Evolutionary conservation across 306 rosid genomes (phyloP).

Genomic region (Malus sieversii): DNA sequence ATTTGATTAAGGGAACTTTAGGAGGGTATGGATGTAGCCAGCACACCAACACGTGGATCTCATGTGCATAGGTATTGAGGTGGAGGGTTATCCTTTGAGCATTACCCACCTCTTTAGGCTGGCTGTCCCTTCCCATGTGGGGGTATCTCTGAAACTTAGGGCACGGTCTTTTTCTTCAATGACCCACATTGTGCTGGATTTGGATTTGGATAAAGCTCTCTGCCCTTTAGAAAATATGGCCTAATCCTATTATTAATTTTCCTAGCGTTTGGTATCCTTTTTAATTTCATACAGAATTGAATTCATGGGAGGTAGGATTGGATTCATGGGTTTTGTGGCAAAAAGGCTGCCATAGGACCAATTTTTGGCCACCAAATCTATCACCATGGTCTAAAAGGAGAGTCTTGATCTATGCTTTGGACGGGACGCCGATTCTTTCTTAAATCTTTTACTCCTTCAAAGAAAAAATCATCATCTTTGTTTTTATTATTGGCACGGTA

Average conservation of each 20-base stretch:
- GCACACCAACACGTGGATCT: constrained; percentile 46
- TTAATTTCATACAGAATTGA: no score
- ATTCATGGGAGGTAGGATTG: no score
- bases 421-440: no score
- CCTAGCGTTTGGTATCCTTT: background rate
- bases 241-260: constrained; percentile 7
- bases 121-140: constrained; percentile 45
- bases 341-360: background rate
- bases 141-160: constrained; percentile 10
- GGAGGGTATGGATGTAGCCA: constrained; percentile 27
- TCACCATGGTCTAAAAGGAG: no score
- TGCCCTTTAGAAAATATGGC: background rate
- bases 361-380: no score
- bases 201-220: constrained; percentile 15
- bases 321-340: no score
- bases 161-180: constrained; percentile 1
- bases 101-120: constrained; percentile 60
- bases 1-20: constrained; percentile 3
- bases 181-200: constrained; percentile 14
- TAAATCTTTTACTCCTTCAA: no score
- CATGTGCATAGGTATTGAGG: constrained; percentile 62
- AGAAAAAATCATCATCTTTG: no score
- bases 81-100: constrained; percentile 29
- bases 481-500: no score
- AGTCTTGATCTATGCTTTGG: no score